Base-by-base conservation (phyloP, 2,329 filamentous ascomycete species). In the Colletotrichum navitas region DNA sequence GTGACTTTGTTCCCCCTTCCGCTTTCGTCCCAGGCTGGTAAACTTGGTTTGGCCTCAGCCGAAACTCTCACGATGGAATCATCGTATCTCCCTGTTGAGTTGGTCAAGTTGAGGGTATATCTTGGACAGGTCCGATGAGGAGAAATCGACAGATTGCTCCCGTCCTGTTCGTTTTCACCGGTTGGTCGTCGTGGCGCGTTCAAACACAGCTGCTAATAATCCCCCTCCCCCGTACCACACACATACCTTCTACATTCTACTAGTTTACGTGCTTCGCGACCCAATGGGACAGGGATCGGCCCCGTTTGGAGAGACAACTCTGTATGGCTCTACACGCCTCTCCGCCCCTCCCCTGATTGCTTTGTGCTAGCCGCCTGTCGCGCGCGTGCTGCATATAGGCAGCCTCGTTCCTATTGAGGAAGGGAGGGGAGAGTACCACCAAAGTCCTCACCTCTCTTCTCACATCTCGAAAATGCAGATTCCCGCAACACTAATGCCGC, bases 241-340 rank as follows among this genome's bases (percentile, higher is more conserved):
- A 16, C 45, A 47, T n/a, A 8, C 4, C 24, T 47, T 16, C 7
- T 11, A 56, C 36, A 41, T 47, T 68, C 41, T 41, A 59, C 10
- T 62, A 24, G n/a, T n/a, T n/a, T 34, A 26, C 24, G 21, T 34
- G 29, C 49, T 34, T 61, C 51, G 64, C 51, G 36, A 47, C 52
- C 65, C 65, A 69, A 68, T 29, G 16, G 49, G 54, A 71, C 69
- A 68, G 29, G 52, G 52, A 47, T 68, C 65, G 68, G 59, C 68
- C 49, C 47, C 29, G 63, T 43, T 59, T 59, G 59, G 52, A 45
- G 65, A 63, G 64, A 58, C 64, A 71, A 59, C 64, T 62, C 21
- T 63, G 63, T 67, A 56, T 60, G 68, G 67, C 59, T 72, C 43
- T 62, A 64, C 61, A 60, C 63, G 6, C 52, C 32, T 26, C 43